Evolutionary conservation across 345 rosid genomes (phyloP).

Genomic region (Euclidium syriacum): DNA sequence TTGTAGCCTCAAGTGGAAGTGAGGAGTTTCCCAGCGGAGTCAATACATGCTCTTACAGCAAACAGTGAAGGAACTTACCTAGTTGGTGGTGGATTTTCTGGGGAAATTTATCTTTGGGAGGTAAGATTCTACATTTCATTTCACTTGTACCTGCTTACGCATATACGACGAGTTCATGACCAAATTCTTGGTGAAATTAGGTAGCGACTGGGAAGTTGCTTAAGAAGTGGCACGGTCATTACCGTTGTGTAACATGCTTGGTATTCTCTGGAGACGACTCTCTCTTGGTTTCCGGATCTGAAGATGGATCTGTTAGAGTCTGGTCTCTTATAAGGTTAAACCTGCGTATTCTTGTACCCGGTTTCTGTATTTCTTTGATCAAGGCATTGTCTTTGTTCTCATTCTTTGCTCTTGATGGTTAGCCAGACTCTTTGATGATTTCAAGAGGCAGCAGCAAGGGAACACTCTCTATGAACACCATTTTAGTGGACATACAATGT

Average conservation of each 20-base stretch:
- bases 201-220: constrained; percentile 73
- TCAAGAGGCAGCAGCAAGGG: constrained; percentile 44
- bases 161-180: neutral
- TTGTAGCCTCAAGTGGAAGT: constrained; percentile 76
- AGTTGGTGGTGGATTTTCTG: constrained; percentile 73
- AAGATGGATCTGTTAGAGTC: constrained; percentile 70
- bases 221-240: constrained; percentile 83
- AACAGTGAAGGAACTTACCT: constrained; percentile 73
- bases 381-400: neutral
- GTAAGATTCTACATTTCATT: constrained; percentile 17
- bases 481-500: constrained; percentile 52
- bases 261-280: constrained; percentile 74
- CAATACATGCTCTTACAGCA: constrained; percentile 58
- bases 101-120: constrained; percentile 83
- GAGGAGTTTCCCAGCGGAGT: constrained; percentile 70
- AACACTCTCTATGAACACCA: constrained; percentile 50
- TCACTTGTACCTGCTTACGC: neutral
- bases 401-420: constrained; percentile 18
- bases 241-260: constrained; percentile 63
- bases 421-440: constrained; percentile 68
- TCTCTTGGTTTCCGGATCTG: constrained; percentile 71
- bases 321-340: constrained; percentile 74
- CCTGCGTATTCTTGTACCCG: neutral
- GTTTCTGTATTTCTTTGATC: neutral
- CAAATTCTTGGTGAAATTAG: constrained; percentile 28